Evolutionary conservation across 1,284 basidiomycete species (phyloP), one percentile per base, ranked within the genome.

Genomic region (Ceratorhiza oryzae-sativae): DNA sequence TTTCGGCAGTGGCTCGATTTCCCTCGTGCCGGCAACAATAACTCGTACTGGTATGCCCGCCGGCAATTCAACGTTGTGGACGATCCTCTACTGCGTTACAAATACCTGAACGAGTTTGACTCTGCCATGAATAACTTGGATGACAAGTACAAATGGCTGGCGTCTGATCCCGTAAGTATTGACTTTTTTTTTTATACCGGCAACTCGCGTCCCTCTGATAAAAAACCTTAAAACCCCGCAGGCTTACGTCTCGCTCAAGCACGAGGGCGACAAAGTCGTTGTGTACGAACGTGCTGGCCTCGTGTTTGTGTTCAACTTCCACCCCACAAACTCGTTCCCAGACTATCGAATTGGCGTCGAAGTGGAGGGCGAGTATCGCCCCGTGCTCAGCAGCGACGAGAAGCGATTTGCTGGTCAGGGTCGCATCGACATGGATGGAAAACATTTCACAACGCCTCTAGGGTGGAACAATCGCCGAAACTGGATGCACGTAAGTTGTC

Each of bases 301-400:
- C 60, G 82, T 99, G 51, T 99, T 98, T 83, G 86, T 98, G 76
- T 98, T 98, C 87, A 99, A 99, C 83, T 97, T 98, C 86, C 90
- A 97, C 81, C 89, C 93, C 1, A 88, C 86, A 15, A 82, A 93
- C 56, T 95, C 94, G 71, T 99, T 90, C 83, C 89, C 90, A 51
- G 94, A 98, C 81, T 99, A 98, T 81, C 88, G 96, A 46, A 89
- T 98, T 60, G 97, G 97, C 4, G 88, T 97, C 15, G 91, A 98
- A 34, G 86, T 82, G 70, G 82, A 92, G 12, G 97, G 97, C n/a
- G 89, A 94, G 81, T 98, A 98, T 81, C 84, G 82, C 59, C 86
- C 95, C 73, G 83, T 93, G 20, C 82, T 99, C 60, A 90, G 86
- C 75, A 94, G 89, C 75, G 97, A 99, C 80, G 93, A 96, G 77